Evolutionary conservation across 2,329 filamentous ascomycete species (phyloP).

Genomic region (Aspergillus sp.): DNA sequence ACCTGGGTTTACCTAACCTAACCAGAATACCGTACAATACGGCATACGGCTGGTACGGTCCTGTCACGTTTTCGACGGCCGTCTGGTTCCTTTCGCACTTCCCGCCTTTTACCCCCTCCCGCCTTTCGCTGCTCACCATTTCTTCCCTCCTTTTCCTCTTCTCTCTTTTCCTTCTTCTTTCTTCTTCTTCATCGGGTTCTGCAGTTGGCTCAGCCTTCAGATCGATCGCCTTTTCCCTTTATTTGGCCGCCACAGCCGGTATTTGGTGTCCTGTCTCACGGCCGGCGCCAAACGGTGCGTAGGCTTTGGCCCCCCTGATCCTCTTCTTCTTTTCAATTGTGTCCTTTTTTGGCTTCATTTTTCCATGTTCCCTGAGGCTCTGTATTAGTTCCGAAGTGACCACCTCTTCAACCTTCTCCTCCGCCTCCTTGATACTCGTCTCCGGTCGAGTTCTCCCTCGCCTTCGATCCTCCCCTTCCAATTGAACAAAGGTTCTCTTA

Average conservation of each 20-base stretch:
- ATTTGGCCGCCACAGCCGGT: constrained; percentile 46
- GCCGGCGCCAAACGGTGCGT: constrained; percentile 47
- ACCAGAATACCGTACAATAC: too few species aligned
- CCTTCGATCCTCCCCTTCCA: constrained; percentile 5
- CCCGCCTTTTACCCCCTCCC: constrained; percentile 4
- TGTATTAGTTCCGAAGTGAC: constrained; percentile 16
- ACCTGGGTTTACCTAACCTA: too few species aligned
- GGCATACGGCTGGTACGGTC: background rate
- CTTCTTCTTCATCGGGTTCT: constrained; percentile 22
- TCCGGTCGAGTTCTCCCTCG: constrained; percentile 10
- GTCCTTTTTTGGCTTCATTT: constrained; percentile 15
- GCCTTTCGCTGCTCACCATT: constrained; percentile 15
- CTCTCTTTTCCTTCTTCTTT: constrained; percentile 9
- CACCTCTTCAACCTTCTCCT: constrained; percentile 13
- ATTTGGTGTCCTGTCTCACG: constrained; percentile 47
- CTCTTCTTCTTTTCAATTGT: constrained; percentile 17
- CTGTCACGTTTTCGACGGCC: background rate
- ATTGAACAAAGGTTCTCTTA: constrained; percentile 9
- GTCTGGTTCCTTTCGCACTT: constrained; percentile 8
- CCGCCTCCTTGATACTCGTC: constrained; percentile 12
- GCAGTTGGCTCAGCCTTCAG: constrained; percentile 27
- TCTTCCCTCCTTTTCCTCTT: constrained; percentile 12
- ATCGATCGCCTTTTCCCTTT: constrained; percentile 32
- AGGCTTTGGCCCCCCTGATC: constrained; percentile 40
- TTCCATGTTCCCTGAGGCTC: constrained; percentile 14